phyloP scores from a whole-genome alignment of 768 basidiomycete genomes.

The Lentinus tigrinus region DNA sequence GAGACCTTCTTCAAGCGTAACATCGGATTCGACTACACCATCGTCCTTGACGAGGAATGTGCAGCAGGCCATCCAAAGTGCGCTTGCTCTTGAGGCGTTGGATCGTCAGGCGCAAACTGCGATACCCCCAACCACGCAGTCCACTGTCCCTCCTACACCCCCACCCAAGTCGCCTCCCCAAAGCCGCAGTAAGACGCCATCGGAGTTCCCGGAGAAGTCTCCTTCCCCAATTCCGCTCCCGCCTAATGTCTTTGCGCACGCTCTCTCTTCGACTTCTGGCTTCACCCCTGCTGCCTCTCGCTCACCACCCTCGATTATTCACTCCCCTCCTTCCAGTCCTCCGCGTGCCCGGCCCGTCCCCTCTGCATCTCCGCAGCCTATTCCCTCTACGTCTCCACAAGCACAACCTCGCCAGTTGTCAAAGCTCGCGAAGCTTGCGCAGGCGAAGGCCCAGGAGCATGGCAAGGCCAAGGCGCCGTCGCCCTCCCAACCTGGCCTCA shows the following conservation, averaged over 20 bases:
- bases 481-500: slow-evolving; percentile 17
- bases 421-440: slow-evolving; percentile 73
- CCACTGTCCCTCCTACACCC: slow-evolving; percentile 12
- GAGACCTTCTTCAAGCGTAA: slow-evolving; percentile 35
- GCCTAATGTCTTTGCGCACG: neutral
- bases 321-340: neutral
- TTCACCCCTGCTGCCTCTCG: neutral
- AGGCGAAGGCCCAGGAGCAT: slow-evolving; percentile 45
- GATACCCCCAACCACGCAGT: neutral
- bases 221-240: neutral
- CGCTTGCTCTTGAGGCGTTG: slow-evolving; percentile 57
- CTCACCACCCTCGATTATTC: neutral
- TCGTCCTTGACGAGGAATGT: slow-evolving; percentile 63
- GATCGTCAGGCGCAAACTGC: slow-evolving; percentile 31
- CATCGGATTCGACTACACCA: slow-evolving; percentile 32
- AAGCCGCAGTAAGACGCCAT: neutral
- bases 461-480: slow-evolving; percentile 27
- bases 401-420: slow-evolving; percentile 42
- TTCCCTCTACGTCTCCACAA: neutral
- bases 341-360: neutral
- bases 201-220: neutral
- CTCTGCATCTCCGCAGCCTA: neutral
- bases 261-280: neutral
- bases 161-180: neutral
- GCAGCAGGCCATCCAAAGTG: slow-evolving; percentile 65